Percentiles rank a stretch among this genome's conserved stretches.
These are phyloP conservation scores for Colletotrichum kahawae DNA, from an alignment of 2,329 filamentous ascomycete genomes.

Conservation along the genomic window DNA sequence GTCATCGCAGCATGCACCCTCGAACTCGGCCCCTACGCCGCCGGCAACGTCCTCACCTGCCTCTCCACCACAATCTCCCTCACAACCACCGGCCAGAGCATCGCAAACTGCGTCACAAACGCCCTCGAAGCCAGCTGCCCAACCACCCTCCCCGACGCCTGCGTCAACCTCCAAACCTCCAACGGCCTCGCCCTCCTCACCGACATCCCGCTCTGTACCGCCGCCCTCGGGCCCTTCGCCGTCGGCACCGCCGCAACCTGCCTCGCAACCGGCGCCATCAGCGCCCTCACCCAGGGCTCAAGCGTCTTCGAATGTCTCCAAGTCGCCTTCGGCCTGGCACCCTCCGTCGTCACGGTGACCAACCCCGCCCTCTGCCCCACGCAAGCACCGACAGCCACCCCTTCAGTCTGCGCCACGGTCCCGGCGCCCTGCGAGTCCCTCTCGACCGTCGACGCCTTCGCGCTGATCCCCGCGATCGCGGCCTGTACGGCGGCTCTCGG, in stretches of 20 bases:
- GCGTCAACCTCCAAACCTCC: background rate
- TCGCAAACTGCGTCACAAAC: background rate
- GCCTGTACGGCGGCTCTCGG: background rate
- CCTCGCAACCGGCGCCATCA: background rate
- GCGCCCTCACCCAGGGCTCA: background rate
- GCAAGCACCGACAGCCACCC: background rate
- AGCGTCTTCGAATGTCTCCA: background rate
- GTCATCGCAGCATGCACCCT: slow-evolving; percentile 14
- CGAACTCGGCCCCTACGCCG: slow-evolving; percentile 14
- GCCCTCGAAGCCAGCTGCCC: background rate
- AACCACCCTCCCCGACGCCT: background rate
- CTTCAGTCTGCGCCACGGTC: background rate
- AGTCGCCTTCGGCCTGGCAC: background rate
- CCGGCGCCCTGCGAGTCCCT: background rate
- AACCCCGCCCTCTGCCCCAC: background rate
- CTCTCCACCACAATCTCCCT: background rate
- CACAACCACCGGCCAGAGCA: background rate
- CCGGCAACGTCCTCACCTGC: slow-evolving; percentile 4
- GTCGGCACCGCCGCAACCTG: background rate
- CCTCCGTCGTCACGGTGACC: background rate
- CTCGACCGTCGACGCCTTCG: fast-evolving
- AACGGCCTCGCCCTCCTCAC: background rate
- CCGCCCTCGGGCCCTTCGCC: background rate
- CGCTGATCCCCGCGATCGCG: background rate
- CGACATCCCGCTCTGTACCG: background rate